phyloP scores from a whole-genome alignment of 257 asterid genomes.

The Solanum clarkiae region DNA sequence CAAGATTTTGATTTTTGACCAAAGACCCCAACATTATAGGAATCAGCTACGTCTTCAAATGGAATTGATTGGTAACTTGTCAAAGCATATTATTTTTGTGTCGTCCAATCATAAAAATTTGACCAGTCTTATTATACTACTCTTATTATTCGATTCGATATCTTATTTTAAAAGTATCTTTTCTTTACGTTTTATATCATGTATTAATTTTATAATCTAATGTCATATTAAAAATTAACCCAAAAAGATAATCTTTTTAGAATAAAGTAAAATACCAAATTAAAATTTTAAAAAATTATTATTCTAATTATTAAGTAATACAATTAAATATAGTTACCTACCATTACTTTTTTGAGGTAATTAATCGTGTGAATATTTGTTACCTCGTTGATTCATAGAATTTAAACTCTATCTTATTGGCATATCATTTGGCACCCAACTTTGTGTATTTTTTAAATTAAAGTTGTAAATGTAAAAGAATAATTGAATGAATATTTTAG shows the following conservation, averaged over 20 bases:
- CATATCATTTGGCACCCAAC: not conserved
- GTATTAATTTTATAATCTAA: no score
- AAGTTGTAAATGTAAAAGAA: no score
- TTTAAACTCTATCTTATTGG: no score
- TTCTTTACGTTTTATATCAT: not conserved
- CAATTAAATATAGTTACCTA: no score
- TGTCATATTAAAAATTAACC: not conserved
- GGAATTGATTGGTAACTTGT: not conserved
- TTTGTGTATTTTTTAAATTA: not conserved
- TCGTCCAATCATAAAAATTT: not conserved
- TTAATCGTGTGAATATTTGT: no score
- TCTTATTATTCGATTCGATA: not conserved
- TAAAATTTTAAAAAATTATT: no score
- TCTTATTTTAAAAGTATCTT: not conserved
- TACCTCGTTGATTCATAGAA: no score
- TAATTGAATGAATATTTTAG: no score
- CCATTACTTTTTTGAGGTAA: no score
- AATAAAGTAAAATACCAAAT: no score
- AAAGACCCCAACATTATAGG: not conserved
- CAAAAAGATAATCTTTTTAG: no score
- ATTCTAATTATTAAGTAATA: no score
- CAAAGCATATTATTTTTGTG: not conserved
- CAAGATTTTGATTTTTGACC: not conserved
- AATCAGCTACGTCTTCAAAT: not conserved
- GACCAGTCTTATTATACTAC: not conserved